Evolutionary conservation across 164 flowering plant species (phyloP), one percentile per base, ranked within the genome.

Genomic region (Macadamia integrifolia): DNA sequence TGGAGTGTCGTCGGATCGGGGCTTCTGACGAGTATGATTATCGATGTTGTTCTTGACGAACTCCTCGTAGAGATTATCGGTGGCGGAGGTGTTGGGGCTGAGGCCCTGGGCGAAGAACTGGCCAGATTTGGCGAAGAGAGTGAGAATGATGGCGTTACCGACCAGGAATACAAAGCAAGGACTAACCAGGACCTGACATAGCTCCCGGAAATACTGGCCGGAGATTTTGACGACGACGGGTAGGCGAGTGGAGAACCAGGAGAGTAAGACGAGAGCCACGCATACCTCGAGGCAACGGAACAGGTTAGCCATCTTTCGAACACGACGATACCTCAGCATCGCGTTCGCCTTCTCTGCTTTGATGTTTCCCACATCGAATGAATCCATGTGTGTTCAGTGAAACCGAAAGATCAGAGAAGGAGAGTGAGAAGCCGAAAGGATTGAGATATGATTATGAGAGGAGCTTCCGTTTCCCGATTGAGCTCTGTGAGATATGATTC

Each of bases 121-220:
- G n/a, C 88, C 88, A 18, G 88, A 84, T 56, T 84, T 86, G 11
- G 71, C 76, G 11, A 86, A 75, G 17, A 89, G 79, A 5, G 64
- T 83, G 42, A 82, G 53, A 71, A 86, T 64, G 70, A 87, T 61
- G 61, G 74, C 87, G 77, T 89, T 89, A 3, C 92, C 90, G 48
- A 87, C 10, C 1, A 89, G 29, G 77, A 89, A 89, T 7, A 86
- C 84, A 43, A 86, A 82, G 6, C 77, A 70, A 18, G 90, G 90
- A 60, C 84, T 83, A 6, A 72, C 61, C 4, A 83, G 53, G 17
- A 72, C 17, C 40, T 64, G 62, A 3, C 73, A 70, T 18, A 83
- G 35, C 53, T 69, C 72, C 29, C 75, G 75, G 75, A 86, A 75
- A 62, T 74, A 77, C 49, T 62, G 79, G n/a, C 80, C 78, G 35